Percentiles rank a stretch among this genome's conserved stretches.
phyloP scores from a whole-genome alignment of 176 grass and related monocot species.

The Olyra latifolia region DNA sequence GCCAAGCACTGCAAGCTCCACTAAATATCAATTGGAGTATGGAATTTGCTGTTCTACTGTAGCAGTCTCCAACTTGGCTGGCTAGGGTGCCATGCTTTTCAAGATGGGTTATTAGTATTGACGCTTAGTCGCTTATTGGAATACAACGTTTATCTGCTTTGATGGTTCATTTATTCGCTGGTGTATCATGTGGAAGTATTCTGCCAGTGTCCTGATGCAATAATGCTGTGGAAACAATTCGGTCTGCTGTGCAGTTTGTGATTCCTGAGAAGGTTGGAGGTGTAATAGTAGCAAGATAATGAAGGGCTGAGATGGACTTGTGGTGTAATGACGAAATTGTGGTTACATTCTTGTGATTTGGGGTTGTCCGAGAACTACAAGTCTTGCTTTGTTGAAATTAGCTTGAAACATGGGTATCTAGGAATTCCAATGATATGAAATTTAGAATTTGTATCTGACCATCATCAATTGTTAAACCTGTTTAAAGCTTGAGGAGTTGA shows the following conservation, averaged over 20 bases:
- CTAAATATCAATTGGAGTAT: conserved; percentile 61
- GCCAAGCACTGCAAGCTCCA: conserved; percentile 63
- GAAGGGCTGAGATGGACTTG: neutral
- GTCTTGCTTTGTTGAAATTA: too few species aligned
- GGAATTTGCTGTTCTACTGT: conserved; percentile 57
- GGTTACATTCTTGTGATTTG: neutral
- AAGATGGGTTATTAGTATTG: conserved; percentile 40
- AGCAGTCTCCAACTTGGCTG: conserved; percentile 53
- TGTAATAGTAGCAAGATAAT: conserved; percentile 4
- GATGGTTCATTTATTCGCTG: conserved; percentile 28
- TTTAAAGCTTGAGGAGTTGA: conserved; percentile 19
- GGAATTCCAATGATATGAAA: neutral
- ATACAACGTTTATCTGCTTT: conserved; percentile 23
- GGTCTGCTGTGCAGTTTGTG: conserved; percentile 3
- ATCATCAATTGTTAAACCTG: conserved; percentile 25
- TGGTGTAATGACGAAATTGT: neutral
- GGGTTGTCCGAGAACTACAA: too few species aligned
- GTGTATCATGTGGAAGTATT: neutral
- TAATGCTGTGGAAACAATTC: conserved; percentile 4
- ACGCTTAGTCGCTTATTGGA: too few species aligned
- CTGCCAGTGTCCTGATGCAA: conserved; percentile 25
- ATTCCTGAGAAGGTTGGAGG: conserved; percentile 3
- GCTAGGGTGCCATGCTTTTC: conserved; percentile 41
- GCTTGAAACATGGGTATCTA: conserved; percentile 9
- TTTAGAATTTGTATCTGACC: neutral